A percentile compares a stretch with the other conserved stretches of the same genome.
phyloP scores from a whole-genome alignment of 805 yeast genomes.

The Candida rishiriensis region DNA sequence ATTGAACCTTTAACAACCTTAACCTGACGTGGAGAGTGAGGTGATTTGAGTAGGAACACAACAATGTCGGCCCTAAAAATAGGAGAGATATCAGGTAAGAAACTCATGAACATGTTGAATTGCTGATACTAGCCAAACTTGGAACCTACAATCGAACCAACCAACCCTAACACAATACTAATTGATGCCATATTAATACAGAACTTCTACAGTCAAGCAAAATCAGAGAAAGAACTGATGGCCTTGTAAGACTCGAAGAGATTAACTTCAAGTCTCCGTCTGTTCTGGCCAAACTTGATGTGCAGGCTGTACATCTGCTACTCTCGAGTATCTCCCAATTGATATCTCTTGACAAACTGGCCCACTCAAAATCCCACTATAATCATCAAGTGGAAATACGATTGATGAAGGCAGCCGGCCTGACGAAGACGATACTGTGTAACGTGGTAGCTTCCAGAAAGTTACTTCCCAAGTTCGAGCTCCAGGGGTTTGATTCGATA shows the following conservation, averaged over 20 bases:
- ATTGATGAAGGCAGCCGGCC: slow-evolving; percentile 19
- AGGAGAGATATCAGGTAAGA: too few relatives aligned
- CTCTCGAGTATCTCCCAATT: slow-evolving; percentile 17
- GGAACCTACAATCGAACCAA: too few relatives aligned
- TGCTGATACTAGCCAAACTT: too few relatives aligned
- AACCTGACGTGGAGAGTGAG: too few relatives aligned
- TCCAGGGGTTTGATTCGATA: slow-evolving; percentile 25
- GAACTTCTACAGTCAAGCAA: slow-evolving; percentile 42
- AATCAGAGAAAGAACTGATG: slow-evolving; percentile 52
- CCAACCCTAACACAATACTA: slow-evolving; percentile 1
- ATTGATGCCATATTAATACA: slow-evolving; percentile 1
- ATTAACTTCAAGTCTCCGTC: slow-evolving; percentile 19
- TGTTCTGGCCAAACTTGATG: slow-evolving; percentile 16
- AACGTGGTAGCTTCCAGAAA: slow-evolving; percentile 10
- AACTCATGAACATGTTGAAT: too few relatives aligned
- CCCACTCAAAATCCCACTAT: slow-evolving; percentile 19
- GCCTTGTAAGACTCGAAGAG: slow-evolving; percentile 36
- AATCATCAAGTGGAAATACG: slow-evolving; percentile 21
- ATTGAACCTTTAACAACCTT: too few relatives aligned
- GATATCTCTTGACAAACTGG: slow-evolving; percentile 18
- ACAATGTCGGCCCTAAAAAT: too few relatives aligned
- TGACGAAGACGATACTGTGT: slow-evolving; percentile 14
- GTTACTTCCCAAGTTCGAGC: slow-evolving; percentile 17
- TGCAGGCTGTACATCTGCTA: slow-evolving; percentile 7
- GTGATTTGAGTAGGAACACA: too few relatives aligned